phyloP scores from a whole-genome alignment of 1,284 basidiomycete species.

The Rhodotorula sp. region DNA sequence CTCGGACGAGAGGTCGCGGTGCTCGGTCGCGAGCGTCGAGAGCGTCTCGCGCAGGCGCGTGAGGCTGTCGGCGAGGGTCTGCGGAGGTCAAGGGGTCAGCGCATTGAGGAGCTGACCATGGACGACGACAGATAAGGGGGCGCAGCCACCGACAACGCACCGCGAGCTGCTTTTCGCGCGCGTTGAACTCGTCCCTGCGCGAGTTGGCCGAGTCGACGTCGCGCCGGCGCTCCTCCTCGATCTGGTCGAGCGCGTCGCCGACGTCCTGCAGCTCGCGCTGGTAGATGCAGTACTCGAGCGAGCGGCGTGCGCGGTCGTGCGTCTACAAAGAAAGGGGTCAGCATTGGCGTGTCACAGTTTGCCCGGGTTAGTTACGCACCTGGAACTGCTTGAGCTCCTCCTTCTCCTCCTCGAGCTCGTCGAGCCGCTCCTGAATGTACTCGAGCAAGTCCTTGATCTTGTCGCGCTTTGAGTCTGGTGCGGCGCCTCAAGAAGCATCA shows the following conservation, averaged over 20 bases:
- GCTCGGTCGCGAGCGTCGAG: constrained; percentile 68
- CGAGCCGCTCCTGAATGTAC: constrained; percentile 85
- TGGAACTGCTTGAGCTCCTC: constrained; percentile 96
- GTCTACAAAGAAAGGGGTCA: constrained; percentile 46
- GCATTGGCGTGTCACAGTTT: no score
- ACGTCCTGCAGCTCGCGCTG: constrained; percentile 89
- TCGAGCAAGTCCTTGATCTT: constrained; percentile 89
- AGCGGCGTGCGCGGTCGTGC: constrained; percentile 90
- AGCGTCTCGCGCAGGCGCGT: constrained; percentile 69
- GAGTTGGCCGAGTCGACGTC: constrained; percentile 83
- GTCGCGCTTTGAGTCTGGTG: constrained; percentile 72
- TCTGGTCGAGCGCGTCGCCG: constrained; percentile 67
- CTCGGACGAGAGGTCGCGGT: constrained; percentile 52
- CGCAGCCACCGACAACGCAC: constrained; percentile 54
- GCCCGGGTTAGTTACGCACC: constrained; percentile 45
- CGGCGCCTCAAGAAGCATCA: not conserved
- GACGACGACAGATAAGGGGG: not conserved
- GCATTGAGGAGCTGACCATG: not conserved
- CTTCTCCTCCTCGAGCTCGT: constrained; percentile 94
- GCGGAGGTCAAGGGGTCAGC: not conserved
- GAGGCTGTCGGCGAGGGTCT: constrained; percentile 71
- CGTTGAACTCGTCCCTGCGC: constrained; percentile 75
- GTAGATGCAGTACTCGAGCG: constrained; percentile 92
- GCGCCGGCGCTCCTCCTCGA: constrained; percentile 68
- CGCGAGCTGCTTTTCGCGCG: constrained; percentile 78